Conservation (phyloP, 164 flowering plant species). For the Nelumbo lutea region DNA sequence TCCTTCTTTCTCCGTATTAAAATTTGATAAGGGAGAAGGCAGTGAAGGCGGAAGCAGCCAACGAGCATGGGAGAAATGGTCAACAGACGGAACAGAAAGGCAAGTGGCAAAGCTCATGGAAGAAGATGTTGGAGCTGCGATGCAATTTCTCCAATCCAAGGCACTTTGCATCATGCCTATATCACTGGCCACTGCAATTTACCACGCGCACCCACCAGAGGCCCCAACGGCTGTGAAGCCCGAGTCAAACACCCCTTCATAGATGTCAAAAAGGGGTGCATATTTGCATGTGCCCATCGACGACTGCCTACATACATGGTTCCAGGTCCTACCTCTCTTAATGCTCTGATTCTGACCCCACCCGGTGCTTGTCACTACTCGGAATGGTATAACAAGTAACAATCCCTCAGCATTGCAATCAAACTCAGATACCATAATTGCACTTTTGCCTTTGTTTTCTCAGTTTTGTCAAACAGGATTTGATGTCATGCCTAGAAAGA, state of each 20-base stretch:
- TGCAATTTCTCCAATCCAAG: conserved; percentile 84
- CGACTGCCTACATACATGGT: conserved; percentile 7
- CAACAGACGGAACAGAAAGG: conserved; percentile 62
- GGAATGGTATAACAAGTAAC: conserved; percentile 9
- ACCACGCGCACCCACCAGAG: conserved; percentile 44
- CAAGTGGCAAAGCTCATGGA: conserved; percentile 87
- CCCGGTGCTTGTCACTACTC: conserved; percentile 1
- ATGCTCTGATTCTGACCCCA: not conserved
- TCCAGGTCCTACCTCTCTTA: conserved; percentile 2
- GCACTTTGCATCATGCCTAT: conserved; percentile 82
- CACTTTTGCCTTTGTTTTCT: conserved; percentile 21
- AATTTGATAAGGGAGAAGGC: conserved; percentile 38
- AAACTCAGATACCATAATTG: conserved; percentile 58
- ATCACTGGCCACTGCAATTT: conserved; percentile 66
- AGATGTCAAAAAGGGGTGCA: conserved; percentile 1
- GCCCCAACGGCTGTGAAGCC: conserved; percentile 42
- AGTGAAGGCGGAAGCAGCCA: conserved; percentile 42
- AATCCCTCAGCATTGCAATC: conserved; percentile 40
- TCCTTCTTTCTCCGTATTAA: not conserved
- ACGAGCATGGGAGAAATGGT: conserved; percentile 78
- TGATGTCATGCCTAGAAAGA: conserved; percentile 36
- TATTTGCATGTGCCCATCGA: conserved; percentile 17
- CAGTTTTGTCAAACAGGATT: conserved; percentile 43
- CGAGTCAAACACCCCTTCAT: conserved; percentile 43
- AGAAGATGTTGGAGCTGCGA: conserved; percentile 79